Base-by-base conservation (phyloP, 176 grass and related monocot genomes). In the Cenchrus americanus region DNA sequence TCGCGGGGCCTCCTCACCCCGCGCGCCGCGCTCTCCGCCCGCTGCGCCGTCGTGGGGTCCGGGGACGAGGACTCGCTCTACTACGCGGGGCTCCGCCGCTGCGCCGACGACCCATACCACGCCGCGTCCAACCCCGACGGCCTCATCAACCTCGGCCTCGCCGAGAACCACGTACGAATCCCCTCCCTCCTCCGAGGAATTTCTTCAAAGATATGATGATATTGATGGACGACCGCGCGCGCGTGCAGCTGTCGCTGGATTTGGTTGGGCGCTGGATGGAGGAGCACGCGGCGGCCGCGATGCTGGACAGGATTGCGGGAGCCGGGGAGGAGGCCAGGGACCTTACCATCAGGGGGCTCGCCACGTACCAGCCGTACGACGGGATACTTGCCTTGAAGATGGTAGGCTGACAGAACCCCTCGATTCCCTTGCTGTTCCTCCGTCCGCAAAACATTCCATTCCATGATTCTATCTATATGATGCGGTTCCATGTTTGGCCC, bases 321-420 rank as follows among this genome's bases (percentile, higher is more conserved):
- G 85, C 18, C 5, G 24, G 77, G 41, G 80, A 69, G 55, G 88
- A 86, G 26, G 70, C 62, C 15, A 65, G 71, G 71, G 77, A 89
- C 46, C 89, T 95, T 54, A 94, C 76, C 77, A 88, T 98, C 77
- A 89, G 91, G 48, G 93, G 93, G 66, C 89, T 96, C 62, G 91
- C 91, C 49, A 89, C 86, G 40, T 99, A 99, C 87, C 93, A 87
- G 80, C 93, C 96, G 19, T 67, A 86, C 47, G 93, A 99, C 62
- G 96, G 96, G 72, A 89, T 88, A 75, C 78, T 88, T 80, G 89
- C 79, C 89, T 94, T 96, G 85, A 99, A 96, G 88, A 99, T 96
- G 84, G 96, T 99, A 91, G 83, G 87, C 66, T 61, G 77, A 72
- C 66, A 7, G 78, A 82, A 82, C 77, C 73, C 51, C n/a, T 6